These are phyloP conservation scores for Drechslerella stenobrocha DNA, from an alignment of 2,329 filamentous ascomycete species.

Conservation along the genomic window DNA sequence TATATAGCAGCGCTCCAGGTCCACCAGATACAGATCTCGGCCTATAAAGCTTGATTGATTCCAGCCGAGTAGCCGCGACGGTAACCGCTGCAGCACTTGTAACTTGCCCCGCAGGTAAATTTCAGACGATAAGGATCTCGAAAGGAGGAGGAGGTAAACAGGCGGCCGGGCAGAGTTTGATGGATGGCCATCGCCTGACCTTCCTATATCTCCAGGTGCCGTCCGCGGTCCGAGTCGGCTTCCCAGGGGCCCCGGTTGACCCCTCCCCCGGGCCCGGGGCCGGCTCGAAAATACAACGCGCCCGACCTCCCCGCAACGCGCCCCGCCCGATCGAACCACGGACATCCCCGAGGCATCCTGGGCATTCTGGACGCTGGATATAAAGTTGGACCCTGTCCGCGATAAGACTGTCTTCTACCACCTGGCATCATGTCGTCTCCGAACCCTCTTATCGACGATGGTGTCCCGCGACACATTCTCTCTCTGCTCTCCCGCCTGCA, in stretches of 20 bases:
- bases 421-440: slow-evolving; percentile 34
- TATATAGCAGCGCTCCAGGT: too few relatives aligned
- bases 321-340: neutral
- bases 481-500: slow-evolving; percentile 55
- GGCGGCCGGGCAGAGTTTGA: slow-evolving; percentile 20
- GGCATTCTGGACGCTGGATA: neutral
- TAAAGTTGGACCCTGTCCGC: slow-evolving; percentile 10
- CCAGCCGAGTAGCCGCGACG: neutral
- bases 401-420: neutral
- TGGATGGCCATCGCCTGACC: slow-evolving; percentile 11
- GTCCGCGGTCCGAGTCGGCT: neutral
- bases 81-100: neutral
- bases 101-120: slow-evolving; percentile 11
- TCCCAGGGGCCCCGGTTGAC: slow-evolving; percentile 21
- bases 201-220: slow-evolving; percentile 31
- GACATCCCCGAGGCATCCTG: neutral
- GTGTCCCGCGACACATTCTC: slow-evolving; percentile 53
- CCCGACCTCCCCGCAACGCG: neutral
- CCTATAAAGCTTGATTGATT: too few relatives aligned
- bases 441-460: slow-evolving; percentile 53
- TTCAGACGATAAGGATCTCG: slow-evolving; percentile 27
- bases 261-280: slow-evolving; percentile 42
- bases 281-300: slow-evolving; percentile 7
- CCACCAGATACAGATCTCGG: too few relatives aligned
- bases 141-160: slow-evolving; percentile 28